These are phyloP conservation scores for Secale cereale DNA, from an alignment of 176 grass and related monocot genomes.

Conservation along the genomic window DNA sequence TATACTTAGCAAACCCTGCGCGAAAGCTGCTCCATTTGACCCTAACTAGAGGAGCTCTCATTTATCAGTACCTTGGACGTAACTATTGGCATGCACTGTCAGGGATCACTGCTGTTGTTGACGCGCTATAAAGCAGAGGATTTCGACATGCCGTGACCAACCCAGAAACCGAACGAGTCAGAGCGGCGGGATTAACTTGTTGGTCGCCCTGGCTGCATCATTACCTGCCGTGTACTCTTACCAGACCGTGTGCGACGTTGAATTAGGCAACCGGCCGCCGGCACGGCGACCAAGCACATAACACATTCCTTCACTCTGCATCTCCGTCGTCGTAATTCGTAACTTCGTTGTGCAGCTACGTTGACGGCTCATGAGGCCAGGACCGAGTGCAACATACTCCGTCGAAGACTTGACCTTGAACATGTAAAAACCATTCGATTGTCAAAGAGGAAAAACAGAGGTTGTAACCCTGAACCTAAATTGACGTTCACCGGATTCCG, in stretches of 20 bases:
- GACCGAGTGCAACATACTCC: neutral
- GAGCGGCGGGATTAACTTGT: neutral
- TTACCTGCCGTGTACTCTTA: neutral
- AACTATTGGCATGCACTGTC: too few relatives aligned
- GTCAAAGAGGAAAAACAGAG: neutral
- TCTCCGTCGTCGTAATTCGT: neutral
- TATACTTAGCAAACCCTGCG: too few relatives aligned
- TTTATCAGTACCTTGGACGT: too few relatives aligned
- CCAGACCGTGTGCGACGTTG: neutral
- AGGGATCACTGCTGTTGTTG: neutral
- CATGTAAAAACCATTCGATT: neutral
- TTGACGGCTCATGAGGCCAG: neutral
- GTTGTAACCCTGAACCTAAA: neutral
- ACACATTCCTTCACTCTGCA: neutral
- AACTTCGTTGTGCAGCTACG: neutral
- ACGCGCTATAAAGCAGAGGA: neutral
- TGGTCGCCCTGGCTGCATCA: neutral
- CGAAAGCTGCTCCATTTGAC: too few relatives aligned
- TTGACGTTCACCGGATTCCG: neutral
- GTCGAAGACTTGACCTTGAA: neutral
- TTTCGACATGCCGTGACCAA: too few relatives aligned
- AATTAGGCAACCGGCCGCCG: neutral
- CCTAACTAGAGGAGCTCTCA: too few relatives aligned
- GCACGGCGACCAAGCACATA: neutral
- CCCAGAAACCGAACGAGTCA: neutral